Evolutionary conservation across 1,284 basidiomycete species (phyloP).

Genomic region (Ustilago bromivora): DNA sequence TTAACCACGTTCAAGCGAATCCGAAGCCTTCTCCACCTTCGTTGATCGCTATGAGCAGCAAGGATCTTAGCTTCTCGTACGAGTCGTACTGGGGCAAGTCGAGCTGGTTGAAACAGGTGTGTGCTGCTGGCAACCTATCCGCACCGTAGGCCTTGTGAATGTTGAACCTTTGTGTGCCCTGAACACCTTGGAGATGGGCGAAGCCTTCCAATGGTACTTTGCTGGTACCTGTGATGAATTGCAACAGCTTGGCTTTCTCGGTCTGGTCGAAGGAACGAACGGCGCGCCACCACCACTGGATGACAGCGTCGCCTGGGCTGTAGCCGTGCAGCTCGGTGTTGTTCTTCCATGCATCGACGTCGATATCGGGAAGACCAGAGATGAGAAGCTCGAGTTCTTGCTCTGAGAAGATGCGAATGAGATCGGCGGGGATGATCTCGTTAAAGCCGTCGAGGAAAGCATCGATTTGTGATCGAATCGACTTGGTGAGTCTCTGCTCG

Average conservation of each 20-base stretch:
- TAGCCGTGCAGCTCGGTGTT: conserved; percentile 92
- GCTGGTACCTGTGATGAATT: conserved; percentile 93
- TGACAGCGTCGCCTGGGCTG: conserved; percentile 81
- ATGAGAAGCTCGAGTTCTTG: conserved; percentile 98
- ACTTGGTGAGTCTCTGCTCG: conserved; percentile 90
- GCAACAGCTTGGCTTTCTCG: conserved; percentile 85
- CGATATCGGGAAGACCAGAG: conserved; percentile 97
- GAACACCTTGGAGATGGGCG: conserved; percentile 89
- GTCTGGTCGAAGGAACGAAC: conserved; percentile 97
- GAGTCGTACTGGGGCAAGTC: conserved; percentile 69
- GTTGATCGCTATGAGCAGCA: conserved; percentile 64
- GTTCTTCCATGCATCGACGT: conserved; percentile 97
- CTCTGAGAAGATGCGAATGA: conserved; percentile 84
- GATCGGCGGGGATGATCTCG: conserved; percentile 82
- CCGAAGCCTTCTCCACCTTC: conserved; percentile 69
- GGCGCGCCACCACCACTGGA: conserved; percentile 99
- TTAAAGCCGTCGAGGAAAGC: conserved; percentile 91
- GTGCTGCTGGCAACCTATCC: conserved; percentile 87
- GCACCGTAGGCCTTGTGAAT: conserved; percentile 93
- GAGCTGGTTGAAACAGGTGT: conserved; percentile 78
- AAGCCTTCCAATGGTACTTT: conserved; percentile 95
- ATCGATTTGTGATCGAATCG: conserved; percentile 78
- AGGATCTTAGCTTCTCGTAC: conserved; percentile 61
- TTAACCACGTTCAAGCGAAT: conserved; percentile 50
- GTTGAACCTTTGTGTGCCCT: conserved; percentile 94